Percentiles rank a stretch among this genome's conserved stretches.
phyloP scores from a whole-genome alignment of 2,329 filamentous ascomycete species.

The Diaporthe caulivora region DNA sequence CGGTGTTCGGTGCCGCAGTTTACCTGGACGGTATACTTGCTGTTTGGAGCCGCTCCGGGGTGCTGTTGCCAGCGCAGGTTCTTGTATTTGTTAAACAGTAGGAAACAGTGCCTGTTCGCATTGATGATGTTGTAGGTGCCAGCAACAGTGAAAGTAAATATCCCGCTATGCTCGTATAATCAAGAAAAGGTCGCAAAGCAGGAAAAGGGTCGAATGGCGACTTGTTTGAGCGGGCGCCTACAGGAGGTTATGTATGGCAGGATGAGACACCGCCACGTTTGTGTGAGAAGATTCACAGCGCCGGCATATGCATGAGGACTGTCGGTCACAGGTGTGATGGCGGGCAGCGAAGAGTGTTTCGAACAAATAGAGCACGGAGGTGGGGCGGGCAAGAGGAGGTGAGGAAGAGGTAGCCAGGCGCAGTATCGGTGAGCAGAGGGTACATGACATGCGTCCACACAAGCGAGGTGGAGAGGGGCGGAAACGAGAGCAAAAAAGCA shows the following conservation, averaged over 20 bases:
- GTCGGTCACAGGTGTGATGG: constrained; percentile 41
- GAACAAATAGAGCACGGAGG: constrained; percentile 34
- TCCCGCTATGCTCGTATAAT: constrained; percentile 50
- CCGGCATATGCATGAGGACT: constrained; percentile 40
- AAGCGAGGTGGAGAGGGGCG: constrained; percentile 21
- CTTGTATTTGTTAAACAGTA: constrained; percentile 42
- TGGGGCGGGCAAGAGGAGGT: constrained; percentile 32
- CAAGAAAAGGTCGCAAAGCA: constrained; percentile 56
- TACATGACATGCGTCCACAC: constrained; percentile 15
- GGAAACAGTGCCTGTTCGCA: constrained; percentile 40
- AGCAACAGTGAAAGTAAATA: constrained; percentile 47
- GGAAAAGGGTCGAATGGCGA: constrained; percentile 50
- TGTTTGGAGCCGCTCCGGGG: constrained; percentile 26
- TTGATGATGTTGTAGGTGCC: constrained; percentile 29
- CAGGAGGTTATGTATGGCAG: constrained; percentile 61
- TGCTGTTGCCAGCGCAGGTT: constrained; percentile 55
- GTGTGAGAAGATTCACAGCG: constrained; percentile 36
- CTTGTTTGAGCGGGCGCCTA: constrained; percentile 55
- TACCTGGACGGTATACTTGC: constrained; percentile 17
- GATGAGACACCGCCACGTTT: constrained; percentile 32
- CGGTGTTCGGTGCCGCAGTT: constrained; percentile 9
- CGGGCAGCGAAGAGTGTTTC: constrained; percentile 35
- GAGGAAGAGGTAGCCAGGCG: constrained; percentile 34
- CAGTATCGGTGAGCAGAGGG: constrained; percentile 30
- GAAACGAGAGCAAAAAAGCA: constrained; percentile 2